phyloP scores from a whole-genome alignment of 495 filamentous ascomycete genomes.

The Penicillium canariense region DNA sequence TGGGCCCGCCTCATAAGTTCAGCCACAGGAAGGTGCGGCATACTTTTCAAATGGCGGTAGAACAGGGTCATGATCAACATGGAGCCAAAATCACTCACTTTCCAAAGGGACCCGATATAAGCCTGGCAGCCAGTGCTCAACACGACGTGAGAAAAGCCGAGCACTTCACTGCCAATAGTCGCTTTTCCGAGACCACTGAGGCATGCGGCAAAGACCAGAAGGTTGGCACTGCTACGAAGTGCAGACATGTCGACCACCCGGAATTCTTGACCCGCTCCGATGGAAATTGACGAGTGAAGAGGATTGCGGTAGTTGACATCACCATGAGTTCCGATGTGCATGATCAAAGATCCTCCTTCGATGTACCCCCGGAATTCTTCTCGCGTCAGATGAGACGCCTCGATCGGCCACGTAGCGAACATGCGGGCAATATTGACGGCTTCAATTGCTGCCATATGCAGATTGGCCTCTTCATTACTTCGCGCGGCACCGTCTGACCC shows the following conservation, averaged over 20 bases:
- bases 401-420: slow-evolving; percentile 31
- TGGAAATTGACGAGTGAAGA: slow-evolving; percentile 31
- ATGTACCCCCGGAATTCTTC: slow-evolving; percentile 23
- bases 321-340: slow-evolving; percentile 34
- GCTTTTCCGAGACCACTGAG: slow-evolving; percentile 29
- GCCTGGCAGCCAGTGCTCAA: slow-evolving; percentile 30
- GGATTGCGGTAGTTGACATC: slow-evolving; percentile 24
- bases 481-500: neutral
- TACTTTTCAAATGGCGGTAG: slow-evolving; percentile 22
- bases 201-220: slow-evolving; percentile 32
- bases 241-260: slow-evolving; percentile 29
- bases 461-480: slow-evolving; percentile 13
- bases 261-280: slow-evolving; percentile 27
- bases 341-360: slow-evolving; percentile 20
- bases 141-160: slow-evolving; percentile 32
- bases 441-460: slow-evolving; percentile 31
- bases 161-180: slow-evolving; percentile 26
- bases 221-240: slow-evolving; percentile 24
- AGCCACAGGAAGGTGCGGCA: slow-evolving; percentile 13
- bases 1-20: slow-evolving; percentile 22
- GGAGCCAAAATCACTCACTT: slow-evolving; percentile 31
- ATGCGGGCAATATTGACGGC: slow-evolving; percentile 28
- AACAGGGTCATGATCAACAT: slow-evolving; percentile 35
- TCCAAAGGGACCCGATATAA: slow-evolving; percentile 30
- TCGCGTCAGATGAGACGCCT: slow-evolving; percentile 24